Conservation (phyloP, 2,329 filamentous ascomycete species). For the Diaporthe aspalathi region DNA sequence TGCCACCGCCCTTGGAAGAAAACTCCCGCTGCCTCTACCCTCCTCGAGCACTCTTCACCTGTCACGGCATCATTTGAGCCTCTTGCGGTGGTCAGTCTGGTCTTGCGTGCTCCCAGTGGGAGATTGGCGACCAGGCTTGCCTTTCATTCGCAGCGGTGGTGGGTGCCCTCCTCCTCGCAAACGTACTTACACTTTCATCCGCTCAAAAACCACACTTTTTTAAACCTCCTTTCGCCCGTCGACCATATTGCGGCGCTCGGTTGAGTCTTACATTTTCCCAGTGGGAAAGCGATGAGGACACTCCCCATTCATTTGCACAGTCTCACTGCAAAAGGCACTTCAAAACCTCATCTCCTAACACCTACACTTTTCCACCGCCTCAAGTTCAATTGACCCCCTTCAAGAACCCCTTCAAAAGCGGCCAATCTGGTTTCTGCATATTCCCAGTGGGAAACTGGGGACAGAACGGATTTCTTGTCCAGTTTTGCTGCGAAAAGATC, state of each 20-base stretch:
- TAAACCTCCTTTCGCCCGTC: neutral
- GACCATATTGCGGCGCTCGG: neutral
- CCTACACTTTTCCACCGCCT: neutral
- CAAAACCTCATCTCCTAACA: neutral
- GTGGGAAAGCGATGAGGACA: neutral
- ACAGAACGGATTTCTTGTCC: neutral
- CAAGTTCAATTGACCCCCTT: neutral
- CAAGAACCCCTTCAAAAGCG: neutral
- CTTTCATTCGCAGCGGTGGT: neutral
- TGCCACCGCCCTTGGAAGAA: neutral
- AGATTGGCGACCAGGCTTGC: neutral
- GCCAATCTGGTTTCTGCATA: neutral
- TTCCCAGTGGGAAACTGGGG: neutral
- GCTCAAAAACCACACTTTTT: neutral
- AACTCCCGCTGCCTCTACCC: too few species aligned
- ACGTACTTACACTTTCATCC: neutral
- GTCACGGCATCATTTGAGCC: neutral
- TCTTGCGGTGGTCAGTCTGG: neutral
- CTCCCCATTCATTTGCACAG: neutral
- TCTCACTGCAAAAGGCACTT: neutral
- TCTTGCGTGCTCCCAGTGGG: constrained; percentile 7
- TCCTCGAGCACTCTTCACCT: neutral
- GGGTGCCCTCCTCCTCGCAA: neutral
- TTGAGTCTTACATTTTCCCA: neutral
- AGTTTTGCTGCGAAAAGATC: too few species aligned